Conservation (phyloP, 2,329 filamentous ascomycete genomes). For the Mycosphaerella sp. region DNA sequence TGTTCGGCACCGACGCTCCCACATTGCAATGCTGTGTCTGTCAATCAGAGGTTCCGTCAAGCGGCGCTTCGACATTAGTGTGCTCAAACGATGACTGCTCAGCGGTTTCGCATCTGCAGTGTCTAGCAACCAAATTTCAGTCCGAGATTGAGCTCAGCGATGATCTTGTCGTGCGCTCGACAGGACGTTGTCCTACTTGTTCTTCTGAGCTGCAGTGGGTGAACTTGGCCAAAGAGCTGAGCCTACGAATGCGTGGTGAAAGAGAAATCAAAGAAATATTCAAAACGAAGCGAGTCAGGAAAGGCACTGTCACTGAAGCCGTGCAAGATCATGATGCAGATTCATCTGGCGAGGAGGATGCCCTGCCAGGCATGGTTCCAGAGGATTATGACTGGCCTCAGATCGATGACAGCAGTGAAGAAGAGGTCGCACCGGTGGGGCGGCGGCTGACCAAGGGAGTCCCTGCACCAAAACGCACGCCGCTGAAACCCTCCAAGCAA, state of each 20-base stretch:
- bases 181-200: constrained; percentile 68
- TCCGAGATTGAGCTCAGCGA: constrained; percentile 22
- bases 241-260: constrained; percentile 61
- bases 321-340: constrained; percentile 17
- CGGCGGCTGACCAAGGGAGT: background rate
- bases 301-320: constrained; percentile 11
- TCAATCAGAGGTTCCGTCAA: constrained; percentile 33
- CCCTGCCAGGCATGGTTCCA: constrained; percentile 11
- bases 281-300: constrained; percentile 37
- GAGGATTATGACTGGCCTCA: constrained; percentile 31
- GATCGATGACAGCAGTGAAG: constrained; percentile 26
- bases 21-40: constrained; percentile 47
- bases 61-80: constrained; percentile 42
- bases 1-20: constrained; percentile 36
- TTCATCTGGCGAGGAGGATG: constrained; percentile 20
- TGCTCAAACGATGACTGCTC: constrained; percentile 48
- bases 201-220: constrained; percentile 59
- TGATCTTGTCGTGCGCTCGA: constrained; percentile 45
- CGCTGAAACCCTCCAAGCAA: constrained; percentile 29
- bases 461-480: constrained; percentile 14
- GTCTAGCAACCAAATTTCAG: constrained; percentile 49
- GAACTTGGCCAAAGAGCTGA: constrained; percentile 76
- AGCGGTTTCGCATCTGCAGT: constrained; percentile 49
- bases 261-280: constrained; percentile 65
- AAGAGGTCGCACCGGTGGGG: constrained; percentile 18